Conservation (phyloP, 164 flowering plant species). For the Kingdonia uniflora region DNA sequence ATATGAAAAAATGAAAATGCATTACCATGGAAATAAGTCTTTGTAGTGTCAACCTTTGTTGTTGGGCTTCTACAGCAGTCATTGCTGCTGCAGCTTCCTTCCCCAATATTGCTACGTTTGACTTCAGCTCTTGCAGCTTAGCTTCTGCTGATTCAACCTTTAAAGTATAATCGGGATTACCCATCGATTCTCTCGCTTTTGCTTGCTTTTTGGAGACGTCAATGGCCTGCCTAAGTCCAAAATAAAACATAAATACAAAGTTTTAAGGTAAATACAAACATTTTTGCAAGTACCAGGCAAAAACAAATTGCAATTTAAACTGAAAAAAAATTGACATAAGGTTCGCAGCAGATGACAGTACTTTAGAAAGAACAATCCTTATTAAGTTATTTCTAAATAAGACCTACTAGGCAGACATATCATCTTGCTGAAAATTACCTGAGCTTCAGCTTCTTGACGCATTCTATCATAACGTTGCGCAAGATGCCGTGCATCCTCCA, state of each 20-base stretch:
- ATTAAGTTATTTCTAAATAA: no score
- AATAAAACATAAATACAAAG: conserved; percentile 7
- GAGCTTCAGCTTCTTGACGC: conserved; percentile 66
- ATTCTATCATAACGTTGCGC: conserved; percentile 61
- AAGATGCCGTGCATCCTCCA: conserved; percentile 74
- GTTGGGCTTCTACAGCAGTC: conserved; percentile 96
- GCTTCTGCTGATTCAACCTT: conserved; percentile 79
- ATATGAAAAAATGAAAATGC: not conserved
- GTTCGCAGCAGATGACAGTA: no score
- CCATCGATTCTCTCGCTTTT: conserved; percentile 59
- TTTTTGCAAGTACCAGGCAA: no score
- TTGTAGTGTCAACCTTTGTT: conserved; percentile 85
- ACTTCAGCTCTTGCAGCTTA: conserved; percentile 75
- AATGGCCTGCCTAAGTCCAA: conserved; percentile 49
- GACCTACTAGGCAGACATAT: no score
- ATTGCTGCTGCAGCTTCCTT: conserved; percentile 94
- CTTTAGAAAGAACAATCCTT: no score
- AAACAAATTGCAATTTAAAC: no score
- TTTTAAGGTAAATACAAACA: not conserved
- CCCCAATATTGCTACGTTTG: conserved; percentile 64
- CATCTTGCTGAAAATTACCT: conserved; percentile 43
- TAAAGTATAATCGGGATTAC: conserved; percentile 36
- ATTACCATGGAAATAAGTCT: conserved; percentile 79
- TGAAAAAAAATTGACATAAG: no score
- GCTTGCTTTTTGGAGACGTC: conserved; percentile 84